Evolutionary conservation across 164 flowering plant genomes (phyloP), one percentile per base, ranked within the genome.

Genomic region (Nelumbo lutea): DNA sequence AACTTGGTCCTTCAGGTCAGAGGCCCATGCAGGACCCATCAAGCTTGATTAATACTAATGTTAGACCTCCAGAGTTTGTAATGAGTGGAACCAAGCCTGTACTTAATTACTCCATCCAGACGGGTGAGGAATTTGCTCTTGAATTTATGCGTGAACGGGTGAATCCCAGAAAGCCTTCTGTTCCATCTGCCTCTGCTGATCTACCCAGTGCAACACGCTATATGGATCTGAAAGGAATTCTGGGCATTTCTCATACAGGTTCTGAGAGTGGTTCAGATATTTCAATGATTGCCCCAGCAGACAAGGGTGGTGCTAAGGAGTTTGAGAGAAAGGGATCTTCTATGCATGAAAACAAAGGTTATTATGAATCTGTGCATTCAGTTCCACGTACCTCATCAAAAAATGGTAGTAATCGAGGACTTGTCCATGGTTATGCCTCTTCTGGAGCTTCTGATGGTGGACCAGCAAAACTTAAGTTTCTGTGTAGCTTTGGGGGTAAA

Each of bases 401-500:
- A 42, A 76, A 81, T 67, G 83, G 79, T 41, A 78, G 75, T 68
- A 78, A 61, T 69, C 87, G 72, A 9, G 84, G 82, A 48, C 42
- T 45, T 73, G 42, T 61, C 68, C 84, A 78, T 65, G 78, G 81
- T 41, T 85, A 74, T 79, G 6, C 80, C n/a, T 85, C 91, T 42
- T 83, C 91, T 9, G 80, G 81, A 62, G 69, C 83, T 45, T 82
- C 92, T 40, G 87, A 84, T 72, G 72, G 80, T 51, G 69, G 84
- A 41, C 69, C 85, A 50, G 64, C 67, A 13, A 88, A 78, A 81
- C 43, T 91, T 74, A 93, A 91, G 75, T 66, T 93, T 65, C 88
- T 93, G 10, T 91, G 96, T 83, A 93, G 98, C 82, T 90, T 86
- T 84, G 98, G 94, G 53, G 98, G 98, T 45, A 91, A 74, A 78